Conservation (phyloP, 2,329 filamentous ascomycete species). For the Rhytidhysteron rufulum region DNA sequence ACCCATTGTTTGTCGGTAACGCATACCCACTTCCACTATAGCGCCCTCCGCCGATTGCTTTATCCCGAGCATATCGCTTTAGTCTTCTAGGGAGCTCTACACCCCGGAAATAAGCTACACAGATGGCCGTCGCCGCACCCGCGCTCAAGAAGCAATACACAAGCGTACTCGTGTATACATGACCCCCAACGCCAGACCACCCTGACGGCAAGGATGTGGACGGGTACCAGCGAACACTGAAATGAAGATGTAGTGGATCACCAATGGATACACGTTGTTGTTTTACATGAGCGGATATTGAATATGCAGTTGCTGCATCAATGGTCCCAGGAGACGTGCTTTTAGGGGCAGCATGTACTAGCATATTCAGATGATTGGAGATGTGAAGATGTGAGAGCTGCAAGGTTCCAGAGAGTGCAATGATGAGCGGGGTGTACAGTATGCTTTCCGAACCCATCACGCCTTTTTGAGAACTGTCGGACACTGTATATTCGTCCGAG, state of each 20-base stretch:
- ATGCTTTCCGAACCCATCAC: slow-evolving; percentile 29
- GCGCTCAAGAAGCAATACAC: slow-evolving; percentile 48
- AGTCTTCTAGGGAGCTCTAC: slow-evolving; percentile 49
- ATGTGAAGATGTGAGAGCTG: slow-evolving; percentile 89
- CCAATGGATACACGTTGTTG: slow-evolving; percentile 74
- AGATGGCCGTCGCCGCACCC: slow-evolving; percentile 46
- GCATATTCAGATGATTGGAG: slow-evolving; percentile 81
- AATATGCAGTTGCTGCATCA: slow-evolving; percentile 85
- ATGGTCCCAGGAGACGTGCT: slow-evolving; percentile 63
- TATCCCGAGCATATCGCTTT: slow-evolving; percentile 56
- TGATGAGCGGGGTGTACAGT: slow-evolving; percentile 74
- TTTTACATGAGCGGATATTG: slow-evolving; percentile 60
- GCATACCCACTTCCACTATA: slow-evolving; percentile 31
- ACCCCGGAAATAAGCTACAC: slow-evolving; percentile 53
- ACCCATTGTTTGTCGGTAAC: slow-evolving; percentile 23
- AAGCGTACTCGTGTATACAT: slow-evolving; percentile 48
- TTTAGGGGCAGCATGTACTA: slow-evolving; percentile 66
- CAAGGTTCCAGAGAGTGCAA: slow-evolving; percentile 83
- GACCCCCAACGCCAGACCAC: slow-evolving; percentile 50
- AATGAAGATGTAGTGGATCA: slow-evolving; percentile 72
- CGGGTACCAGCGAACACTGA: slow-evolving; percentile 85
- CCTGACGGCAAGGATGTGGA: slow-evolving; percentile 63
- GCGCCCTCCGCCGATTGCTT: slow-evolving; percentile 35
- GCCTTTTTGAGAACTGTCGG: slow-evolving; percentile 38
- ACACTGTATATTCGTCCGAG: slow-evolving; percentile 24